Percentiles rank a stretch among this genome's conserved stretches.
phyloP scores from a whole-genome alignment of 306 rosid species.

The Sophora flavescens region DNA sequence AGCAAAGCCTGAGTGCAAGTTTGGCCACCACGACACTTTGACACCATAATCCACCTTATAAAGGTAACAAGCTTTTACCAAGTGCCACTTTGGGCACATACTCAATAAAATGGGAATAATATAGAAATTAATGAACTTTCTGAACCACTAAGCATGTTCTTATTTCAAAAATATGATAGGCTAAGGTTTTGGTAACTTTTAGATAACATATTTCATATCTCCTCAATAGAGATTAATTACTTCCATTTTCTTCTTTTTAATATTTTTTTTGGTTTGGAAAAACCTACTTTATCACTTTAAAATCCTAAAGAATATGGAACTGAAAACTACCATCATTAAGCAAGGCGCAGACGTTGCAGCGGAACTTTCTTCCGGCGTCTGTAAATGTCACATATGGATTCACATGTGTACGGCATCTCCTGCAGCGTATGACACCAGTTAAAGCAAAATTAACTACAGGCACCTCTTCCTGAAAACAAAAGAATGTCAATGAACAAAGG shows the following conservation, averaged over 20 bases:
- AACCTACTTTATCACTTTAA: not conserved
- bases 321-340: conserved; percentile 88
- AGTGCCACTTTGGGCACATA: conserved; percentile 7
- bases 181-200: not conserved
- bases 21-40: conserved; percentile 30
- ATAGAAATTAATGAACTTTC: conserved; percentile 29
- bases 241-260: conserved; percentile 5
- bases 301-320: conserved; percentile 20
- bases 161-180: not conserved
- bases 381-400: conserved; percentile 92
- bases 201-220: not conserved
- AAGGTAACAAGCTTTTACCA: conserved; percentile 24
- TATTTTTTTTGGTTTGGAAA: too few species aligned
- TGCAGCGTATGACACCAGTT: conserved; percentile 88
- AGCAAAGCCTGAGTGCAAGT: conserved; percentile 28
- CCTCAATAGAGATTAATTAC: conserved; percentile 5
- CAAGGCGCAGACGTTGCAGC: conserved; percentile 90
- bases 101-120: conserved; percentile 24
- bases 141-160: conserved; percentile 9
- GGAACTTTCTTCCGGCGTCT: conserved; percentile 95
- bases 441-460: conserved; percentile 81
- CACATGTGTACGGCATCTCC: conserved; percentile 96
- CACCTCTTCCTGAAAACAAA: conserved; percentile 83
- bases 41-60: conserved; percentile 7
- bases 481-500: conserved; percentile 35